These are phyloP conservation scores for Metschnikowia anglica DNA, from an alignment of 805 yeast species.

Conservation along the genomic window DNA sequence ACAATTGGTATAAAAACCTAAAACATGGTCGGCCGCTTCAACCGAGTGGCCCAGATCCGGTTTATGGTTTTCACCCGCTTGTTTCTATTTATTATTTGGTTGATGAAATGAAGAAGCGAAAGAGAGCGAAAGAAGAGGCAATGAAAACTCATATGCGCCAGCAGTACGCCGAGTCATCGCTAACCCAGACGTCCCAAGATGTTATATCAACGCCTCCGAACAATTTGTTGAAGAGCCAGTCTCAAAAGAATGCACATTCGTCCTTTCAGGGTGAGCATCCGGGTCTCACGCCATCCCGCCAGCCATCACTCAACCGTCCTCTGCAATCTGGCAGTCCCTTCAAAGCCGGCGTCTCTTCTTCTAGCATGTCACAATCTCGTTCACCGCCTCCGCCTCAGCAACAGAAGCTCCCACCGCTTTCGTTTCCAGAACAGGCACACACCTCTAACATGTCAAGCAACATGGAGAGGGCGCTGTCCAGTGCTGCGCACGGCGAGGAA, in stretches of 20 bases:
- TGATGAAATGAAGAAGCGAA: constrained; percentile 76
- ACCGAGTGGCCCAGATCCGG: constrained; percentile 59
- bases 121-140: constrained; percentile 56
- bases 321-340: constrained; percentile 3
- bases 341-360: background rate
- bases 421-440: constrained; percentile 42
- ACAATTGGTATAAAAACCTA: constrained; percentile 57
- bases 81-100: constrained; percentile 84
- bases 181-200: background rate
- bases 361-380: constrained; percentile 5
- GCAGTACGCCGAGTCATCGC: constrained; percentile 15
- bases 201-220: constrained; percentile 30
- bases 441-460: constrained; percentile 27
- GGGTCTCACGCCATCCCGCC: constrained; percentile 1
- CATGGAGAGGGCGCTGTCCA: constrained; percentile 16
- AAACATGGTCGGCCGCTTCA: constrained; percentile 36
- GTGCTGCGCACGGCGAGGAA: constrained; percentile 15
- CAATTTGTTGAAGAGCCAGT: background rate
- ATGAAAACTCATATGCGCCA: constrained; percentile 31
- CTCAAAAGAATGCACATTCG: background rate
- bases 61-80: constrained; percentile 83
- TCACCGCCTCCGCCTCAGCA: constrained; percentile 13
- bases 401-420: constrained; percentile 9
- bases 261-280: background rate
- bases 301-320: constrained; percentile 2